Base-by-base conservation (phyloP, 371 early-diverging fungal species). In the Cokeromyces recurvatus region DNA sequence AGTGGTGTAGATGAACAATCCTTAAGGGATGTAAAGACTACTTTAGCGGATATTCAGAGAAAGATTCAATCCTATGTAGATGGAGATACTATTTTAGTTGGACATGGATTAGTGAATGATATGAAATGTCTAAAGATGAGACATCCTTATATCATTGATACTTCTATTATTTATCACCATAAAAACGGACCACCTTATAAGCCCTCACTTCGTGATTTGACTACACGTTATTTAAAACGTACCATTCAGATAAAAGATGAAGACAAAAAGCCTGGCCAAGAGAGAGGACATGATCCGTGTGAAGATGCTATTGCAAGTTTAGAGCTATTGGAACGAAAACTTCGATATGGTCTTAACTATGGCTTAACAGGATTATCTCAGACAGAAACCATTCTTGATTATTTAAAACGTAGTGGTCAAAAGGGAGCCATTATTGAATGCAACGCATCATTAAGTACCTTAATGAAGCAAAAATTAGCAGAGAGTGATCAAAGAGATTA, bases 81-180 rank as follows among this genome's bases (percentile, higher is more conserved):
- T 17, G 50, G 57, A 17, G 53, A 72, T 34, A 82, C 84, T 3
- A 78, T 90, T 43, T 53, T 90, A 7, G 66, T 86, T 8, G 90
- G 90, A 1, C 90, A 90, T 60, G 85, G 85, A 14, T 57, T 90
- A 7, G 80, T 85, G 31, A 86, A 84, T 48, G 91, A 90, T 62
- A 58, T 90, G 59, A 71, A 66, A 19, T 82, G 81, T 0, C 55
- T 89, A 25, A 71, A 79, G 15, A 59, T 84, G 41, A 40, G 55
- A 2, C 85, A 86, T 47, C 74, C 77, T 6, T 74, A 64, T 34
- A 69, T 87, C 29, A 79, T 90, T 36, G 91, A 90, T 64, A 89
- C 89, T 0, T 70, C 81, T 19, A 37, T 72, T 15, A 59, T 84
- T 19, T 86, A 73, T 58, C 84, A 81, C 9, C 81, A 84, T 45